Percentiles rank a stretch among this genome's conserved stretches.
Evolutionary conservation across 495 filamentous ascomycete species (phyloP).

Genomic region (Parathielavia appendiculata): DNA sequence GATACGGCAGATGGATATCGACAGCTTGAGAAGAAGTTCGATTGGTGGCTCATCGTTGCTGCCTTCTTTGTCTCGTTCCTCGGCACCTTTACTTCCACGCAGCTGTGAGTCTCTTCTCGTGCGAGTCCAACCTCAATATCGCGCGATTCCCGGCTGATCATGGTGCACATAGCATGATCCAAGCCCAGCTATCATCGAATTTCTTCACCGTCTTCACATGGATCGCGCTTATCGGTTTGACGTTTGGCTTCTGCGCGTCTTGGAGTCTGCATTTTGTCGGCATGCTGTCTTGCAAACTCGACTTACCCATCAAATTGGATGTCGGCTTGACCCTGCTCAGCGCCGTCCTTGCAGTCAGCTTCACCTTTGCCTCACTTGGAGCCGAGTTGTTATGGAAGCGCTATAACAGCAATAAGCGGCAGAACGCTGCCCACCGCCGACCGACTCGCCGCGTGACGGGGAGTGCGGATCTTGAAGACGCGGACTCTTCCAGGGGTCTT

Average conservation of each 20-base stretch:
- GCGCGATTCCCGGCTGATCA: background rate
- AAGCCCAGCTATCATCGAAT: background rate
- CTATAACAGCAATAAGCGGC: background rate
- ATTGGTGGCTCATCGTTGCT: background rate
- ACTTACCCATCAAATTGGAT: background rate
- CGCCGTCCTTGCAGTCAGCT: background rate
- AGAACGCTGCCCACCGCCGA: background rate
- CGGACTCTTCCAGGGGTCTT: background rate
- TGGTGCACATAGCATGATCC: background rate
- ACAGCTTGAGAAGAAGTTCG: background rate
- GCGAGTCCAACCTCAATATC: background rate
- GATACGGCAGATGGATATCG: background rate
- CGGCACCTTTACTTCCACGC: background rate
- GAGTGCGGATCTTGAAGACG: background rate
- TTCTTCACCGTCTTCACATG: background rate
- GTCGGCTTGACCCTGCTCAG: background rate
- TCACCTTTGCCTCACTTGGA: background rate
- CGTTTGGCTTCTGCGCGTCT: background rate
- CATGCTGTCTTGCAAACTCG: background rate
- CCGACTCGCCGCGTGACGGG: background rate
- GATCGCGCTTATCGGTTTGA: background rate
- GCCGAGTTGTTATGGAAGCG: background rate
- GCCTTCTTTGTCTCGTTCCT: background rate
- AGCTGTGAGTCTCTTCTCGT: background rate
- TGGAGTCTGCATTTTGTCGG: background rate